These are phyloP conservation scores for Nemania sp. DNA, from an alignment of 2,329 filamentous ascomycete species.

Conservation along the genomic window DNA sequence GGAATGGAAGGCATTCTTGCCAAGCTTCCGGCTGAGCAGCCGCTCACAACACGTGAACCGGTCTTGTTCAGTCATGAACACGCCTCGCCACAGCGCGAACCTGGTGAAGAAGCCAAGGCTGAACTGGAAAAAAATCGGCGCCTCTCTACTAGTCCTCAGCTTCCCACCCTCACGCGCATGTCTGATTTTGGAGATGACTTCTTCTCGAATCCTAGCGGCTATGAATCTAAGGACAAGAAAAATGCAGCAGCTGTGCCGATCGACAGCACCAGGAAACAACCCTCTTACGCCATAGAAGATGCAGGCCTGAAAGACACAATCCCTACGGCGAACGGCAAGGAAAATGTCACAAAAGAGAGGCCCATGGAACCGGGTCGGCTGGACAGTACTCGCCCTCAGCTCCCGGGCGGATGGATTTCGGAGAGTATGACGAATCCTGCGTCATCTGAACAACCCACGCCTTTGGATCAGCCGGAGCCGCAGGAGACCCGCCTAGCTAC, in stretches of 20 bases:
- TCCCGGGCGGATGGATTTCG: constrained; percentile 39
- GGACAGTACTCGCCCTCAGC: constrained; percentile 24
- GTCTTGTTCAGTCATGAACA: neutral
- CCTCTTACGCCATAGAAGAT: constrained; percentile 29
- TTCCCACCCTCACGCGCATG: constrained; percentile 61
- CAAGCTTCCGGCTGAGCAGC: constrained; percentile 16
- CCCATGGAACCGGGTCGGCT: neutral
- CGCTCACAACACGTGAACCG: constrained; percentile 1
- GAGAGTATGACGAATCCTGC: constrained; percentile 29
- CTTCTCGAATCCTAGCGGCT: constrained; percentile 46
- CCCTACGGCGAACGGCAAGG: constrained; percentile 10
- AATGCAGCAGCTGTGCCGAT: neutral
- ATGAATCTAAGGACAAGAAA: constrained; percentile 11
- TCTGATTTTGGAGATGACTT: constrained; percentile 64
- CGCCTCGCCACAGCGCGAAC: neutral
- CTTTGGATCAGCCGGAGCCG: constrained; percentile 29
- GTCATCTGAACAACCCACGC: constrained; percentile 29
- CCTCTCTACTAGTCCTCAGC: constrained; percentile 57
- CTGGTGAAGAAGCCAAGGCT: constrained; percentile 16
- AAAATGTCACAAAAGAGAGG: constrained; percentile 14
- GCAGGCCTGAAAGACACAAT: constrained; percentile 26
- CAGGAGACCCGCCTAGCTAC: constrained; percentile 20
- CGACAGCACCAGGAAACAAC: constrained; percentile 13
- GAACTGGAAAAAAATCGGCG: constrained; percentile 31
- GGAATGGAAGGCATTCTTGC: constrained; percentile 50